These are phyloP conservation scores for Ascoidea rubescens DNA, from an alignment of 805 yeast species.

Conservation along the genomic window DNA sequence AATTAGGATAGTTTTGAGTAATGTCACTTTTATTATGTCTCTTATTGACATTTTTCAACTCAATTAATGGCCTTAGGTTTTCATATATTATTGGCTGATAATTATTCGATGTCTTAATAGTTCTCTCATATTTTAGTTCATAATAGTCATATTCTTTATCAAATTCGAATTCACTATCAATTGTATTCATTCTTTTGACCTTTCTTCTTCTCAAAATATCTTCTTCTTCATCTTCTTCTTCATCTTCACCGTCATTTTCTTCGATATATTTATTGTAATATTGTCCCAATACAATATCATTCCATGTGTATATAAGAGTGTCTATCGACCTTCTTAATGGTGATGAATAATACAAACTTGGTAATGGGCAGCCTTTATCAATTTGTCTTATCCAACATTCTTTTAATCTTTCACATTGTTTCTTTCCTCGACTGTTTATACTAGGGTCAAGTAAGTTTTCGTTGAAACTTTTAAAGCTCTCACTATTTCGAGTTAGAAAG, in stretches of 20 bases:
- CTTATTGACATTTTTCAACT: no score
- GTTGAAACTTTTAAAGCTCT: no score
- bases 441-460: neutral
- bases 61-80: neutral
- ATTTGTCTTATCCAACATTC: conserved; percentile 34
- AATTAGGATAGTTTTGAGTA: neutral
- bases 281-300: neutral
- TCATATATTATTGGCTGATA: neutral
- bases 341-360: neutral
- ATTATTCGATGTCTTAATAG: neutral
- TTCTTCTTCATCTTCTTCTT: no score
- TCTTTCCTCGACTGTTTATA: neutral
- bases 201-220: no score
- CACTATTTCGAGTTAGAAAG: neutral
- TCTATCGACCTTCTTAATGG: neutral
- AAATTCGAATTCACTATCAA: neutral
- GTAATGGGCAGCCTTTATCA: conserved; percentile 7
- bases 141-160: no score
- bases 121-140: neutral
- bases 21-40: neutral
- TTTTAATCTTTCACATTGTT: conserved; percentile 22
- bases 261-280: neutral
- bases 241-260: no score
- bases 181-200: no score
- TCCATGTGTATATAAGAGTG: neutral